Evolutionary conservation across 768 basidiomycete genomes (phyloP).

Genomic region (Nidularia sp.): DNA sequence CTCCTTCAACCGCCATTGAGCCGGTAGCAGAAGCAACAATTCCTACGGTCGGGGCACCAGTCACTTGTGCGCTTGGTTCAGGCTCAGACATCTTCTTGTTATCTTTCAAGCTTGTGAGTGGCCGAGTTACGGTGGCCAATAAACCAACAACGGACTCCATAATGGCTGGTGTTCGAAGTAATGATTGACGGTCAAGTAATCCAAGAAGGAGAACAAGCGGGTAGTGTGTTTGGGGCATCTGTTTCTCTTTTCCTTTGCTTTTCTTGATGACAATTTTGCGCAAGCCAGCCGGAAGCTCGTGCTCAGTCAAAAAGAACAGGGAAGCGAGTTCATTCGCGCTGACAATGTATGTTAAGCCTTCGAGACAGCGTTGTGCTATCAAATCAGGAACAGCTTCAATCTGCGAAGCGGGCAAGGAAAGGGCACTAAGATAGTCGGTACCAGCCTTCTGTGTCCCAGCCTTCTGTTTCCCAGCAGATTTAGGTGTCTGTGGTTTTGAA

Average conservation of each 20-base stretch:
- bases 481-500: constrained; percentile 47
- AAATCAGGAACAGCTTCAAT: constrained; percentile 88
- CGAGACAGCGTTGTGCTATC: constrained; percentile 91
- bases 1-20: neutral
- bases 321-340: constrained; percentile 79
- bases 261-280: constrained; percentile 70
- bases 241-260: constrained; percentile 94
- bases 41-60: constrained; percentile 2
- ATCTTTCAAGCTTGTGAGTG: constrained; percentile 64
- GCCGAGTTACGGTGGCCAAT: constrained; percentile 84
- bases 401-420: constrained; percentile 48
- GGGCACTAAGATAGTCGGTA: constrained; percentile 46
- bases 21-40: neutral
- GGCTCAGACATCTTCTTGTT: constrained; percentile 26
- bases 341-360: constrained; percentile 87
- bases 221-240: constrained; percentile 74
- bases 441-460: constrained; percentile 14
- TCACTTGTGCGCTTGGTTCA: constrained; percentile 9
- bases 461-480: constrained; percentile 70
- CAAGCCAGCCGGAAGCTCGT: constrained; percentile 82
- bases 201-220: constrained; percentile 88
- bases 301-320: constrained; percentile 93
- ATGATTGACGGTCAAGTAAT: constrained; percentile 79
- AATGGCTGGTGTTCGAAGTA: constrained; percentile 84
- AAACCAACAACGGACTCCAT: constrained; percentile 91